These are phyloP conservation scores for Letharia columbiana DNA, from an alignment of 495 filamentous ascomycete genomes.

Conservation along the genomic window DNA sequence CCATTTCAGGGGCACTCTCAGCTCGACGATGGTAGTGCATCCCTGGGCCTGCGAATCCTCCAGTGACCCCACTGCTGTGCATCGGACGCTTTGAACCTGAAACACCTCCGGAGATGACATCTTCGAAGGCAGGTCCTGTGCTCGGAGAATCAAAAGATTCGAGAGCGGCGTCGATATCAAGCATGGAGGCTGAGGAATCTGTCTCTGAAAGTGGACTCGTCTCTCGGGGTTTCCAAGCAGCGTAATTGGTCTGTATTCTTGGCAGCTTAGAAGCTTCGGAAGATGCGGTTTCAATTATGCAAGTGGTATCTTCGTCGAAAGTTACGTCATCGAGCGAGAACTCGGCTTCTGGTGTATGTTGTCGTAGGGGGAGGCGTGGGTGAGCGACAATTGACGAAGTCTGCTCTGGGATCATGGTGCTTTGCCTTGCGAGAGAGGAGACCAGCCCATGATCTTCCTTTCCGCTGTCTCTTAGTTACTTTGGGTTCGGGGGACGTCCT, in stretches of 20 bases:
- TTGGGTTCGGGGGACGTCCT: constrained; percentile 40
- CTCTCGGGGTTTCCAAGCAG: constrained; percentile 39
- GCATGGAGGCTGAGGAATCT: constrained; percentile 63
- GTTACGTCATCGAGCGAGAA: constrained; percentile 39
- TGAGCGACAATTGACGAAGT: constrained; percentile 26
- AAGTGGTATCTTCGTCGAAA: constrained; percentile 48
- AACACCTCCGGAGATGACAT: constrained; percentile 48
- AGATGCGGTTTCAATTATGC: constrained; percentile 40
- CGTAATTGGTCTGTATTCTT: constrained; percentile 29
- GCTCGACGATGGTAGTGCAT: constrained; percentile 76
- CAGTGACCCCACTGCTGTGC: constrained; percentile 76
- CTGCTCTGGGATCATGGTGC: constrained; percentile 34
- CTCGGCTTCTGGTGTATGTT: constrained; percentile 12
- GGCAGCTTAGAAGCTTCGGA: constrained; percentile 29
- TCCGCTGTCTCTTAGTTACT: constrained; percentile 61
- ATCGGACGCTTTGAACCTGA: constrained; percentile 61
- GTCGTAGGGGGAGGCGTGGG: constrained; percentile 34
- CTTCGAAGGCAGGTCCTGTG: constrained; percentile 28
- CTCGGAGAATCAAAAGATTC: constrained; percentile 80
- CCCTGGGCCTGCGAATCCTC: constrained; percentile 68
- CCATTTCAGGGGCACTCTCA: constrained; percentile 86
- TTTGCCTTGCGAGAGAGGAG: constrained; percentile 50
- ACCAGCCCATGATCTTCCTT: constrained; percentile 73
- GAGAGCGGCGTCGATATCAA: constrained; percentile 93
- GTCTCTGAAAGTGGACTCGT: constrained; percentile 40